Conservation (phyloP, 2,329 filamentous ascomycete genomes). For the Cladosporium sphaerospermum region DNA sequence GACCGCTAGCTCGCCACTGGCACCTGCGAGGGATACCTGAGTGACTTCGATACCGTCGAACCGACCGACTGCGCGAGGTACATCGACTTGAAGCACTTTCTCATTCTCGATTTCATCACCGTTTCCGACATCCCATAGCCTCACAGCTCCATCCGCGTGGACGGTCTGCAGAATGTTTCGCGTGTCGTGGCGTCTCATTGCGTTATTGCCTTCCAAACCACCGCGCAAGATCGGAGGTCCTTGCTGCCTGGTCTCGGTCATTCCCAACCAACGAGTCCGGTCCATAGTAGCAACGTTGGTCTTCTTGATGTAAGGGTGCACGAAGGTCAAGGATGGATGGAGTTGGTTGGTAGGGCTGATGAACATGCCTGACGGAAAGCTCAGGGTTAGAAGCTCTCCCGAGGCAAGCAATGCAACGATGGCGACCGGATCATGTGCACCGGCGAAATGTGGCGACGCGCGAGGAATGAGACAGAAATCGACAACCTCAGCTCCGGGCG, state of each 20-base stretch:
- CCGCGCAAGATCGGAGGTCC: constrained; percentile 74
- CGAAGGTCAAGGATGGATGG: constrained; percentile 77
- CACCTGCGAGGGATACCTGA: constrained; percentile 71
- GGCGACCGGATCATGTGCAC: constrained; percentile 85
- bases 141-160: constrained; percentile 85
- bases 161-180: constrained; percentile 80
- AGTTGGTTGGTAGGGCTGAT: constrained; percentile 91
- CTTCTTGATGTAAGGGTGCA: constrained; percentile 80
- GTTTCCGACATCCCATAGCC: constrained; percentile 88
- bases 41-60: constrained; percentile 70
- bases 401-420: constrained; percentile 73
- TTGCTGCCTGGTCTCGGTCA: constrained; percentile 75
- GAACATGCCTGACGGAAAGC: constrained; percentile 84
- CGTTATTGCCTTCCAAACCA: constrained; percentile 64
- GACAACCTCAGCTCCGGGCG: constrained; percentile 67
- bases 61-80: constrained; percentile 75
- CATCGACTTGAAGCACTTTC: constrained; percentile 73
- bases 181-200: constrained; percentile 70
- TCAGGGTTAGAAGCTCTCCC: constrained; percentile 82
- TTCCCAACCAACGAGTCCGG: constrained; percentile 77
- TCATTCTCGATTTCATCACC: constrained; percentile 90
- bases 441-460: constrained; percentile 74
- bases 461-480: constrained; percentile 82
- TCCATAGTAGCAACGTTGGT: constrained; percentile 67
- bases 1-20: constrained; percentile 76